These are phyloP conservation scores for Trichosporon ovoides DNA, from an alignment of 1,284 basidiomycete genomes.

Conservation along the genomic window DNA sequence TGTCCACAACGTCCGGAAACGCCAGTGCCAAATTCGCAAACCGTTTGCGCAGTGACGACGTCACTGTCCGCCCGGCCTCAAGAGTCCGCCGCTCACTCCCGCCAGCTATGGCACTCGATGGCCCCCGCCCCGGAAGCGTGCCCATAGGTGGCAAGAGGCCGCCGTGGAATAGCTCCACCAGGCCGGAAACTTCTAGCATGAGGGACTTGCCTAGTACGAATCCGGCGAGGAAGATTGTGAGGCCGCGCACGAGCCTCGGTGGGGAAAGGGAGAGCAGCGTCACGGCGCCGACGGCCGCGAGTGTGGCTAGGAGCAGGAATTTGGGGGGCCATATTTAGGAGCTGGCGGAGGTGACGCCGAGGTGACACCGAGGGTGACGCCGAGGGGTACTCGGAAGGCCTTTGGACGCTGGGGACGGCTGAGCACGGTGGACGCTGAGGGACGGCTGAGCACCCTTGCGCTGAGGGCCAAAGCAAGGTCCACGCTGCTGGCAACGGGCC, in stretches of 20 bases:
- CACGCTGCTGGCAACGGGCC: no score
- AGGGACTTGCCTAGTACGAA: background rate
- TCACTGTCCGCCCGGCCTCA: slow-evolving; percentile 16
- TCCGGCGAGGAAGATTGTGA: background rate
- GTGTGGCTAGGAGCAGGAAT: slow-evolving; percentile 5
- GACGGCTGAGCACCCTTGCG: no score
- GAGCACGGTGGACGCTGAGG: no score
- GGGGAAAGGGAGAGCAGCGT: slow-evolving; percentile 6
- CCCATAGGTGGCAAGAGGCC: slow-evolving; percentile 5
- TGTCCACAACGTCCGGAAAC: no score
- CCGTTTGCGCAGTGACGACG: slow-evolving; percentile 29
- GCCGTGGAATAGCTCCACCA: slow-evolving; percentile 11
- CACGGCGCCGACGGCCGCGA: slow-evolving; percentile 6
- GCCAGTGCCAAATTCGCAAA: slow-evolving; percentile 44
- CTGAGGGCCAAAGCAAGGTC: no score
- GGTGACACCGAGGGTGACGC: no score
- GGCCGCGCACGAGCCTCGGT: background rate
- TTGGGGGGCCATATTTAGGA: slow-evolving; percentile 10
- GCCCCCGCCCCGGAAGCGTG: background rate
- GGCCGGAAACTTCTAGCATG: background rate
- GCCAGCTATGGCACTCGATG: slow-evolving; percentile 21
- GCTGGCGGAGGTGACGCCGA: no score
- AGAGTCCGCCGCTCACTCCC: slow-evolving; percentile 25
- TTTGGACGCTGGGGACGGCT: no score
- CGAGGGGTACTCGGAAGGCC: no score